Evolutionary conservation across 495 filamentous ascomycete genomes (phyloP).

Genomic region (Aspergillus diversus): DNA sequence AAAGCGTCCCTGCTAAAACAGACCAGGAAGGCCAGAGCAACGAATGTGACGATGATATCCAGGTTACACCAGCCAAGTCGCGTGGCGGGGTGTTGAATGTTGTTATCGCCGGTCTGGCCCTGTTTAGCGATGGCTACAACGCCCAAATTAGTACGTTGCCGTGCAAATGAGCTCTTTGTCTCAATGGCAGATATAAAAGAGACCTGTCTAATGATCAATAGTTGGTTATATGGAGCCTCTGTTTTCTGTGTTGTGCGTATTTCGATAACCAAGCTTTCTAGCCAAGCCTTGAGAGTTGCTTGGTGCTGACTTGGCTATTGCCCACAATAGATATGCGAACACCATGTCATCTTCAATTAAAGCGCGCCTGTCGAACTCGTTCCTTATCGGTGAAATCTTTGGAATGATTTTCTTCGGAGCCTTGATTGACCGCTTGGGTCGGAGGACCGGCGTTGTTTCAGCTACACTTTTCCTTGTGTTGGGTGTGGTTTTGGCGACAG

Average conservation of each 20-base stretch:
- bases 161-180: not conserved
- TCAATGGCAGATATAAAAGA: not conserved
- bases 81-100: slow-evolving; percentile 33
- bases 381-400: slow-evolving; percentile 40
- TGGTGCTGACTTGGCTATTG: slow-evolving; percentile 1
- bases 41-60: slow-evolving; percentile 3
- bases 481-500: slow-evolving; percentile 35
- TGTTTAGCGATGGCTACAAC: slow-evolving; percentile 51
- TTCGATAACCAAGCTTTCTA: not conserved
- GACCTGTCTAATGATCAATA: not conserved
- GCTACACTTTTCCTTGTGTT: slow-evolving; percentile 34
- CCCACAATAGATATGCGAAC: slow-evolving; percentile 28
- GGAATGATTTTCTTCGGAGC: slow-evolving; percentile 42
- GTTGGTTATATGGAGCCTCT: slow-evolving; percentile 48
- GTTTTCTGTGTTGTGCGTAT: slow-evolving; percentile 39
- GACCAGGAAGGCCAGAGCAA: slow-evolving; percentile 6
- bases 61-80: slow-evolving; percentile 11
- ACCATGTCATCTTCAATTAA: slow-evolving; percentile 37
- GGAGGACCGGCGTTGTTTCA: slow-evolving; percentile 32
- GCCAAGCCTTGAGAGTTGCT: not conserved
- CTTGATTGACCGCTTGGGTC: slow-evolving; percentile 36
- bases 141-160: slow-evolving; percentile 37
- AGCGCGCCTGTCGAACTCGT: slow-evolving; percentile 32
- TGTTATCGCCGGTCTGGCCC: slow-evolving; percentile 39
- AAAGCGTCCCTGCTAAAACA: not conserved